Evolutionary conservation across 2,329 filamentous ascomycete species (phyloP), one percentile per base, ranked within the genome.

Genomic region (Metarhizium guizhouense): DNA sequence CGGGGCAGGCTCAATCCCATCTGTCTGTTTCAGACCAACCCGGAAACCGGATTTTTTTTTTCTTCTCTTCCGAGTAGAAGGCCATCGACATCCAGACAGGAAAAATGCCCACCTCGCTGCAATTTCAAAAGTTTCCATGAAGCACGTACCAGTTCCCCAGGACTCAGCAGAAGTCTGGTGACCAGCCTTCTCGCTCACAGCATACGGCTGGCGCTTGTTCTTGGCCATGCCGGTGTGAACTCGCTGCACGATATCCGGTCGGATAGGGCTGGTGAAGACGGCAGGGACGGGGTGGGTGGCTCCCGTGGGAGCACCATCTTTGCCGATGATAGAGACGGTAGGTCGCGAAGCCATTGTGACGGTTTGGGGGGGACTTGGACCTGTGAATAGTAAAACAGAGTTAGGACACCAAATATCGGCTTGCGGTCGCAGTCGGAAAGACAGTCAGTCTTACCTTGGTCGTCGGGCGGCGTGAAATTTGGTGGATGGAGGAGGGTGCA

Each of bases 141-240:
- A 18, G 59, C 67, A 87, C 88, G 79, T 76, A 95, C 90, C 93
- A 82, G 93, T 97, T 87, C 93, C 93, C 94, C 94, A 99, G 67
- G 95, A 99, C 85, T 99, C 94, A 75, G 94, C 94, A 79, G 90
- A 96, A 75, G 94, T 99, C 84, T 99, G 94, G 83, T 99, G 94
- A 83, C 94, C 94, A 74, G 94, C 94, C 89, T 99, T 99, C 88
- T 97, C 93, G 87, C 91, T 96, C 84, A 99, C 94, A 72, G 94
- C 86, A 79, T 99, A 99, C 69, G 94, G 92, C 72, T 99, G 94
- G 77, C 94, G 88, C 87, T 95, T 96, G 87, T 99, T 99, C 90
- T 99, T 99, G 76, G 93, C 93, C 84, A 99, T 95, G 73, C 94
- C 94, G 72, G 90, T 95, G 87, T 99, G 94, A 72, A 97, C 88